Base-by-base conservation (phyloP, 139 green algal species). In the Chlorella sp. region DNA sequence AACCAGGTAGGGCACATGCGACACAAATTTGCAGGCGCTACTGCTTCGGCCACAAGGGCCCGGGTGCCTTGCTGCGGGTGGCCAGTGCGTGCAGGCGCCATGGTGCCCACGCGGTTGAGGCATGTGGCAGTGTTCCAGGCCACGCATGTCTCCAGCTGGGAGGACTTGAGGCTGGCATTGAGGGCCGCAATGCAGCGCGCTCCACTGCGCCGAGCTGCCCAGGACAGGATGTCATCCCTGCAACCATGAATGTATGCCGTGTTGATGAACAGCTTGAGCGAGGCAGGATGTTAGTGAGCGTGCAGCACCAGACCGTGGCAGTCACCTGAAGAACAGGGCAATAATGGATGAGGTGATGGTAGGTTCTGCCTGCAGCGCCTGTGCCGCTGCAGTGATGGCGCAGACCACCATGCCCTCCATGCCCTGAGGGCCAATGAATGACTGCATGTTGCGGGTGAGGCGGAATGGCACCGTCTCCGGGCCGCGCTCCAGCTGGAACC, bases 371-470 rank as follows among this genome's bases (percentile, higher is more conserved):
- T 91, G 80, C 63, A 90, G 34, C 28, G 78, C 93, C 69, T 94
- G 85, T 0, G 94, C 94, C 0, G 89, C 95, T 41, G 92, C 91
- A 23, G 92, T 89, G 84, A 94, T 92, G 69, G 92, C 86, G 30
- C 91, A 89, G 3, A 95, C 80, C 60, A 98, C 94, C 39, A 94
- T 84, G 60, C 95, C 94, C 74, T 99, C 96, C 72, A 99, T 93
- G 60, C 97, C 96, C 86, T 99, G 99, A 3, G 92, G 89, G 15
- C 95, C 98, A 88, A 99, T 98, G 89, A 98, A 99, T 41, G 91
- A 93, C 68, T 87, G 67, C 86, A 99, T 92, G 94, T 99, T 99
- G 85, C 97, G 92, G 0, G 97, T 99, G 18, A 99, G 93, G 30
- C 97, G 93, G 93, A 99, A 99, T 13, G 97, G 97, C 64, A 99